A percentile compares a stretch with the other conserved stretches of the same genome.
phyloP scores from a whole-genome alignment of 148 eudicot species.

The Dianthus caryophyllus region DNA sequence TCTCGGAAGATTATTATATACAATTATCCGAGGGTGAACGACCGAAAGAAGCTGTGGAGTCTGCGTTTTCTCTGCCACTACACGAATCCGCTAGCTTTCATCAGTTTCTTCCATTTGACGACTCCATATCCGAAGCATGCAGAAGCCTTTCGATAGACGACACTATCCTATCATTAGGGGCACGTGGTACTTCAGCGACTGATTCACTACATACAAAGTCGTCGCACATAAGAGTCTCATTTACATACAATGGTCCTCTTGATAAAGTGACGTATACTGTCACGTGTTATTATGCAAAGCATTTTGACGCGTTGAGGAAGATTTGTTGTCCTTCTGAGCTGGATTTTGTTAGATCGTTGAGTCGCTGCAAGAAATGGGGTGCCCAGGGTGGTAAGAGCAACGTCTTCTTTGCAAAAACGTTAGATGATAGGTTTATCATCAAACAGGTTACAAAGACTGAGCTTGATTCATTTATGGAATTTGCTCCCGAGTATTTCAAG shows the following conservation, averaged over 20 bases:
- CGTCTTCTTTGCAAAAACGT: conserved; percentile 82
- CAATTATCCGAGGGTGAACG: conserved; percentile 65
- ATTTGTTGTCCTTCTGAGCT: conserved; percentile 85
- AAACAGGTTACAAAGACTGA: conserved; percentile 96
- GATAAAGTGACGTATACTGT: conserved; percentile 73
- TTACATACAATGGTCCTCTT: conserved; percentile 54
- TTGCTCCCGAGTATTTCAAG: conserved; percentile 78
- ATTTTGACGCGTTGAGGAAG: conserved; percentile 83
- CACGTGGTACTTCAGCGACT: conserved; percentile 42
- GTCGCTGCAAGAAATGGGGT: conserved; percentile 97
- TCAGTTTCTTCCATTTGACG: conserved; percentile 50
- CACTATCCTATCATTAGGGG: conserved; percentile 38
- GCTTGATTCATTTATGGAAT: conserved; percentile 83
- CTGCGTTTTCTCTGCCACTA: conserved; percentile 41
- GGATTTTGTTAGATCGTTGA: conserved; percentile 74
- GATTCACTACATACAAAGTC: conserved; percentile 61
- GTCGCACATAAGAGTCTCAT: conserved; percentile 59
- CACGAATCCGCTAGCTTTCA: conserved; percentile 47
- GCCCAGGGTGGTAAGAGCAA: conserved; percentile 91
- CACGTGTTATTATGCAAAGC: conserved; percentile 77
- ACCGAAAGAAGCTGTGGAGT: conserved; percentile 49
- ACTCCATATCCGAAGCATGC: conserved; percentile 46
- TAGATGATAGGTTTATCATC: conserved; percentile 86
- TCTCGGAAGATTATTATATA: conserved; percentile 49
- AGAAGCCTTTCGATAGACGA: conserved; percentile 72